Evolutionary conservation across 2,329 filamentous ascomycete species (phyloP).

Genomic region (Claviceps humidiphila): DNA sequence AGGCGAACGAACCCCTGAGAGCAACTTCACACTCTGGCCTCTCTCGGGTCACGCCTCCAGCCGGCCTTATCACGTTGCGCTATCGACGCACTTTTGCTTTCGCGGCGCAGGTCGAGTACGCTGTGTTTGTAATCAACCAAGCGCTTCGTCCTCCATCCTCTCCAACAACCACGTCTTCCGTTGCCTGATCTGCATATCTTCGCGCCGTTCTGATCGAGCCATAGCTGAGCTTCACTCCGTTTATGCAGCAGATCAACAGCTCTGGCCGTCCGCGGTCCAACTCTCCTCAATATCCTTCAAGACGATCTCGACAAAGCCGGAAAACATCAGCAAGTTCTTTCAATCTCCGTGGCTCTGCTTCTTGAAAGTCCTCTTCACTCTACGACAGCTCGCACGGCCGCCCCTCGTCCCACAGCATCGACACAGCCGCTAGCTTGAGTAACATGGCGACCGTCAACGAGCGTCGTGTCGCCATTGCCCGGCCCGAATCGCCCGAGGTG

Average conservation of each 20-base stretch:
- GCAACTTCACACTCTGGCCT: constrained; percentile 5
- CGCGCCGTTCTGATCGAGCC: constrained; percentile 5
- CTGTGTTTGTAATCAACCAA: neutral
- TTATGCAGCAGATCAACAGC: constrained; percentile 2
- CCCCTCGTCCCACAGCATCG: neutral
- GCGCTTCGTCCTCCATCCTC: neutral
- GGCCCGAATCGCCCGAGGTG: constrained; percentile 40
- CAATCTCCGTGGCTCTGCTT: neutral
- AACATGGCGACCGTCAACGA: constrained; percentile 22
- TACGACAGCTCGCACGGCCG: neutral
- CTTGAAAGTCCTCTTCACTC: neutral
- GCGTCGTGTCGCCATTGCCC: constrained; percentile 12
- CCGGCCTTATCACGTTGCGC: constrained; percentile 3
- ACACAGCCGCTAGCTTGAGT: neutral
- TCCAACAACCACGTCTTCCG: neutral
- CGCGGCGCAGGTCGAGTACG: constrained; percentile 1
- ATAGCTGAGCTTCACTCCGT: constrained; percentile 3
- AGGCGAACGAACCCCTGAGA: constrained; percentile 2
- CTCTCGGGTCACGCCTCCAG: neutral
- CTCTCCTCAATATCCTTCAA: neutral
- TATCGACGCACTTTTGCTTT: constrained; percentile 4
- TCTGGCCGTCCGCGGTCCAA: constrained; percentile 4
- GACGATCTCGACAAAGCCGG: neutral
- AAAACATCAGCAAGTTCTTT: neutral
- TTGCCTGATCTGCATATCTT: neutral